These are phyloP conservation scores for Zygosaccharomyces bailii DNA, from an alignment of 805 yeast species.

Conservation along the genomic window DNA sequence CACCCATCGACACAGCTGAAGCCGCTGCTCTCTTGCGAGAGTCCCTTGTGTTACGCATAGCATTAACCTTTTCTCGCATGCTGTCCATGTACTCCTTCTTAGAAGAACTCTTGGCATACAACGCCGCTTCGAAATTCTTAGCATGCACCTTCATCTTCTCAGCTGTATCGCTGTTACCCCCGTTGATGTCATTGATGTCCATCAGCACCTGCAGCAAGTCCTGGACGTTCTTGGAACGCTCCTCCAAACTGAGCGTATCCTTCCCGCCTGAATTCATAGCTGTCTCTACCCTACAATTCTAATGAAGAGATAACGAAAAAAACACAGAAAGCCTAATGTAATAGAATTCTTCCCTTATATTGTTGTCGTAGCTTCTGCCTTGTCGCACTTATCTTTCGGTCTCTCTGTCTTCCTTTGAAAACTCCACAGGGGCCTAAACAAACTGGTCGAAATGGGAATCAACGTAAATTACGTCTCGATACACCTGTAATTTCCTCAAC, in stretches of 20 bases:
- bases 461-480: neutral
- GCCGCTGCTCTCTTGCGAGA: slow-evolving; percentile 26
- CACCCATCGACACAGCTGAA: slow-evolving; percentile 27
- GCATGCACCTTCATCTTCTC: slow-evolving; percentile 53
- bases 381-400: neutral
- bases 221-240: slow-evolving; percentile 34
- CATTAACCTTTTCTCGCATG: slow-evolving; percentile 44
- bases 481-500: neutral
- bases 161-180: slow-evolving; percentile 36
- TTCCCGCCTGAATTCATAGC: slow-evolving; percentile 18
- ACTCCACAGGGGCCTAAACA: neutral
- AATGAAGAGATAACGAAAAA: neutral
- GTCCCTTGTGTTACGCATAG: slow-evolving; percentile 37
- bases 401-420: neutral
- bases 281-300: neutral
- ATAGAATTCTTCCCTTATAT: neutral
- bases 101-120: slow-evolving; percentile 55
- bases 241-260: slow-evolving; percentile 29
- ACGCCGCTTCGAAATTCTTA: slow-evolving; percentile 65
- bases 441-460: slow-evolving; percentile 1
- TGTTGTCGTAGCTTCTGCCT: neutral
- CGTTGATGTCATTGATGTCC: slow-evolving; percentile 37
- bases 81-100: slow-evolving; percentile 56
- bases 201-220: slow-evolving; percentile 35
- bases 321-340: neutral